These are phyloP conservation scores for Botrytis cinerea DNA, from an alignment of 2,329 filamentous ascomycete species.

Conservation along the genomic window DNA sequence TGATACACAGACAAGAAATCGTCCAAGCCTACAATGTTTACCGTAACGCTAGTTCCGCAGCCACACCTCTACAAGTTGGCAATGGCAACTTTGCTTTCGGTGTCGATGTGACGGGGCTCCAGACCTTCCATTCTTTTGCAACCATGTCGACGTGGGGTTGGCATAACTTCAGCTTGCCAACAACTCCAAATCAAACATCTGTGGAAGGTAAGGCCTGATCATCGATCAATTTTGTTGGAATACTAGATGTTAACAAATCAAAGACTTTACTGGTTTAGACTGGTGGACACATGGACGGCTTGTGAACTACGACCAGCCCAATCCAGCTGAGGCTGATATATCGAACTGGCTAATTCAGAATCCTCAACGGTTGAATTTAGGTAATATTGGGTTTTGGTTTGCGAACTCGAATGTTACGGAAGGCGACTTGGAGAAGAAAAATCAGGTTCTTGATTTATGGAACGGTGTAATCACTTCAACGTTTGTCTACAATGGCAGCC, in stretches of 20 bases:
- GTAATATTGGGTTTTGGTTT: slow-evolving; percentile 47
- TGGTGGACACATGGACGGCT: slow-evolving; percentile 47
- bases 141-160: slow-evolving; percentile 49
- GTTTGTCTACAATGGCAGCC: slow-evolving; percentile 41
- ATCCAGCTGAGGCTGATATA: slow-evolving; percentile 45
- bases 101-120: slow-evolving; percentile 49
- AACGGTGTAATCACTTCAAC: slow-evolving; percentile 45
- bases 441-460: slow-evolving; percentile 45
- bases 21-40: slow-evolving; percentile 28
- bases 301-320: slow-evolving; percentile 48
- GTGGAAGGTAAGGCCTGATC: slow-evolving; percentile 28
- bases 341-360: slow-evolving; percentile 55
- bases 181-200: slow-evolving; percentile 39
- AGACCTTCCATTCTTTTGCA: slow-evolving; percentile 48
- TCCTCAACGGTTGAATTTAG: slow-evolving; percentile 49
- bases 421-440: slow-evolving; percentile 38
- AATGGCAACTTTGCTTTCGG: slow-evolving; percentile 53
- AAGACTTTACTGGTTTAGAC: slow-evolving; percentile 22
- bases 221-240: slow-evolving; percentile 29
- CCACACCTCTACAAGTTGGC: slow-evolving; percentile 46
- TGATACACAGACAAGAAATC: slow-evolving; percentile 3
- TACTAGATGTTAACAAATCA: slow-evolving; percentile 32
- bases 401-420: slow-evolving; percentile 39
- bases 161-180: slow-evolving; percentile 49
- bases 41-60: slow-evolving; percentile 38